A percentile compares a stretch with the other conserved stretches of the same genome.
Evolutionary conservation across 75 land plant genomes (phyloP).

Genomic region (Isoetes taiwanensis): DNA sequence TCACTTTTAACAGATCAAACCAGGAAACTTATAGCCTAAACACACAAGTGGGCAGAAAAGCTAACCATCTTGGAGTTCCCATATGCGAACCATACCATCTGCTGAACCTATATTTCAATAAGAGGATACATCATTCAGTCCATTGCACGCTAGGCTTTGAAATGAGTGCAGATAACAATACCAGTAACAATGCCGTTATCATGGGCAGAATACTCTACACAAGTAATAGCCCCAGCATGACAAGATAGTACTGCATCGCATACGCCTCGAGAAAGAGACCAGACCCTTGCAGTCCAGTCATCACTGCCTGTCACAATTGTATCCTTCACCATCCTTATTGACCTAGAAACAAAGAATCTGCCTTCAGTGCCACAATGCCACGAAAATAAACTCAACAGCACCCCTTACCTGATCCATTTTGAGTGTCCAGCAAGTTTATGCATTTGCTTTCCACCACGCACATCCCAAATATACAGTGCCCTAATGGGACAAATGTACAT

Average conservation of each 20-base stretch:
- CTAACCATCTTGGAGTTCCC: conserved; percentile 85
- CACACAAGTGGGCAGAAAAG: not conserved
- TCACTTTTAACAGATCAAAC: not conserved
- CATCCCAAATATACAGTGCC: conserved; percentile 82
- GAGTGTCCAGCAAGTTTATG: conserved; percentile 76
- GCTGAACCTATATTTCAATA: conserved; percentile 55
- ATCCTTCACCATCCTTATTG: conserved; percentile 86
- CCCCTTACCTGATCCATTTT: conserved; percentile 77
- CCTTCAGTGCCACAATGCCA: too few relatives aligned
- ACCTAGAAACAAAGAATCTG: conserved; percentile 43
- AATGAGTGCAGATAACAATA: conserved; percentile 10
- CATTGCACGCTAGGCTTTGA: not conserved
- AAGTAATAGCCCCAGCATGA: conserved; percentile 79
- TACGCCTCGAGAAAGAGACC: conserved; percentile 82
- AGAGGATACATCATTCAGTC: not conserved
- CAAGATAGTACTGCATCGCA: conserved; percentile 94
- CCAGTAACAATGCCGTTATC: conserved; percentile 95
- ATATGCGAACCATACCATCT: conserved; percentile 86
- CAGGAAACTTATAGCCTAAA: not conserved
- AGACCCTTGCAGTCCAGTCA: conserved; percentile 97
- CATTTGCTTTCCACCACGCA: conserved; percentile 79
- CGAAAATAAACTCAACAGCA: not conserved
- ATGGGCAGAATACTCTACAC: conserved; percentile 60
- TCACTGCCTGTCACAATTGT: conserved; percentile 94
- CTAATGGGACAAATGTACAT: conserved; percentile 18